Base-by-base conservation (phyloP, 2,329 filamentous ascomycete species). In the Monilinia polystroma region DNA sequence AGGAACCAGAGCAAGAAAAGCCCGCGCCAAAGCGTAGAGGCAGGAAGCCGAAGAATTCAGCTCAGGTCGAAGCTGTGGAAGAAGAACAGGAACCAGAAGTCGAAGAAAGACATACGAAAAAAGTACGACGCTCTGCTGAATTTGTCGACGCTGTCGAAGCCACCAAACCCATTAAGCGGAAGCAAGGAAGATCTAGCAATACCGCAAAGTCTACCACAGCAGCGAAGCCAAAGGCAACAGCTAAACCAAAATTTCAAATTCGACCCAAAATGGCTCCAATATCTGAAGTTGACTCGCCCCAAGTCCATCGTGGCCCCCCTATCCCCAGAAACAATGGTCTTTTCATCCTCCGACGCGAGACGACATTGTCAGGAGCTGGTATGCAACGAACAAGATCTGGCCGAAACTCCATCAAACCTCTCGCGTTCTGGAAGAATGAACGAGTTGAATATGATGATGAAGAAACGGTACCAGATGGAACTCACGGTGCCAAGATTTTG, bases 351-450 rank as follows among this genome's bases (percentile, higher is more conserved):
- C 81, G 82, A 68, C 79, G 81, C 56, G 82, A 84, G 72, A 80
- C 78, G 16, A 81, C 82, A 23, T 7, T 32, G n/a, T 69, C 70
- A 65, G 71, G 70, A 3, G 55, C 67, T 35, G 72, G 71, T 2
- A 75, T 85, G 18, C 38, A 47, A 45, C 84, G 82, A 55, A 91
- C 89, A 62, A 88, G 92, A 64, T 94, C 90, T 16, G 93, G 92
- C 2, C 87, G 95, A 66, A 86, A 87, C 63, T 92, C 91, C 12
- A 88, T 92, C 69, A 86, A 87, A 68, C 95, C 93, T 0, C 79
- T 97, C 45, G 87, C 91, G 35, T 96, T 85, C 76, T 98, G 94
- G 94, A 88, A 88, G 73, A 93, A 93, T 71, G 94, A 98, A 76
- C 86, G 85, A 64, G 86, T 90, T 57, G 85, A 92, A 29, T 91